Conservation (phyloP, 1,284 basidiomycete species). For the Ustilago tritici region DNA sequence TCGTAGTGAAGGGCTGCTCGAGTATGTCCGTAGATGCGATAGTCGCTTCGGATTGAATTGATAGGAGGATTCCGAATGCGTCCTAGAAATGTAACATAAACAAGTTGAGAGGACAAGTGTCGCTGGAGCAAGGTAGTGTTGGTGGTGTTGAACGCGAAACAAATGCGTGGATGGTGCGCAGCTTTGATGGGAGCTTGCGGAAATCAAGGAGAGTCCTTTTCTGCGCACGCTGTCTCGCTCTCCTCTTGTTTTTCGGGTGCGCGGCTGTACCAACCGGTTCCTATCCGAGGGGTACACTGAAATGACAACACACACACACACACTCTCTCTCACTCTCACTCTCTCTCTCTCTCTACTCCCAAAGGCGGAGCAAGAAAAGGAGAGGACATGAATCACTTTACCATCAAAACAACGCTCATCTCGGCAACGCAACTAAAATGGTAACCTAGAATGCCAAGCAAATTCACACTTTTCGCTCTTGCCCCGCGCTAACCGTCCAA, state of each 20-base stretch:
- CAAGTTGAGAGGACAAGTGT: neutral
- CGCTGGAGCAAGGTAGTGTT: neutral
- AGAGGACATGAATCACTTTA: too few relatives aligned
- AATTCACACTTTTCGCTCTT: neutral
- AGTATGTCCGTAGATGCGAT: too few relatives aligned
- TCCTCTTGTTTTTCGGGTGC: neutral
- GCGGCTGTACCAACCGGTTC: neutral
- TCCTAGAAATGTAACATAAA: too few relatives aligned
- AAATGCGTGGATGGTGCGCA: neutral
- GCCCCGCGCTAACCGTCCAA: neutral
- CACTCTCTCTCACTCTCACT: too few relatives aligned
- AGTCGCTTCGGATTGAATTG: too few relatives aligned
- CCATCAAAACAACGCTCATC: neutral
- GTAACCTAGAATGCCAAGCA: conserved; percentile 2
- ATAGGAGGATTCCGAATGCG: too few relatives aligned
- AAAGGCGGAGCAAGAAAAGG: too few relatives aligned
- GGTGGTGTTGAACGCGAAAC: conserved; percentile 1
- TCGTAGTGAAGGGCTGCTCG: neutral
- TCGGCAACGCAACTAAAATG: neutral
- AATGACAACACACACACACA: neutral
- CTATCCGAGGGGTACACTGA: neutral
- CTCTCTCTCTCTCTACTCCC: too few relatives aligned
- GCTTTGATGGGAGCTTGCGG: neutral
- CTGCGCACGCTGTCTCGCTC: neutral
- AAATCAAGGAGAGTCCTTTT: neutral